phyloP scores from a whole-genome alignment of 192 early-diverging fungal genomes.

The Rhizophagus sp. region DNA sequence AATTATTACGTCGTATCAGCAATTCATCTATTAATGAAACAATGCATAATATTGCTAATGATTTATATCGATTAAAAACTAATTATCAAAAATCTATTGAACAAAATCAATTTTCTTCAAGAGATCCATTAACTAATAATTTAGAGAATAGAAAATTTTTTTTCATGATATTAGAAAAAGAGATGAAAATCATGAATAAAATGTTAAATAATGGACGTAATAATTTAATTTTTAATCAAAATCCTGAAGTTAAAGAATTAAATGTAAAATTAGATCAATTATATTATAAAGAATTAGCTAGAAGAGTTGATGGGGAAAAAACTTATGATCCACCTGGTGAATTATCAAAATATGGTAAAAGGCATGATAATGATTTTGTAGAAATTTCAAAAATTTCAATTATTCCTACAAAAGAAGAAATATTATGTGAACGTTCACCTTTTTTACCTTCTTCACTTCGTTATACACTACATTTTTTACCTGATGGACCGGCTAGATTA shows the following conservation, averaged over 20 bases:
- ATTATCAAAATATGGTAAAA: conserved; percentile 37
- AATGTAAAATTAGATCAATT: too few relatives aligned
- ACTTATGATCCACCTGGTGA: conserved; percentile 25
- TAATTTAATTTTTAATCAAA: too few relatives aligned
- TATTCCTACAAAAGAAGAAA: conserved; percentile 57
- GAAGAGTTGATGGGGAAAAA: too few relatives aligned
- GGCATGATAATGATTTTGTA: conserved; percentile 57
- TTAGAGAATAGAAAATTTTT: background rate
- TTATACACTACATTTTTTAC: conserved; percentile 47
- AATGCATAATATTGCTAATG: background rate
- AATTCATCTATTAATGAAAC: conserved; percentile 31
- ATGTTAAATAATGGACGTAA: background rate
- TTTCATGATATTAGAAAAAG: conserved; percentile 14
- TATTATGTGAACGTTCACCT: conserved; percentile 37
- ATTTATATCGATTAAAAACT: background rate
- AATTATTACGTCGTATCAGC: conserved; percentile 37
- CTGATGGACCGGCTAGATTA: conserved; percentile 45
- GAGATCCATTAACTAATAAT: background rate
- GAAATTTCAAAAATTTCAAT: conserved; percentile 49
- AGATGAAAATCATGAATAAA: background rate
- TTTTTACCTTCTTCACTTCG: conserved; percentile 46
- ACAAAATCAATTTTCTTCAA: conserved; percentile 11
- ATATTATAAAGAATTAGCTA: too few relatives aligned
- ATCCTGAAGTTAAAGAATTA: too few relatives aligned
- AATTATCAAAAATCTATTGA: background rate